A percentile compares a stretch with the other conserved stretches of the same genome.
Conservation (phyloP, 1,284 basidiomycete species). For the Cutaneotrichosporon sp. region DNA sequence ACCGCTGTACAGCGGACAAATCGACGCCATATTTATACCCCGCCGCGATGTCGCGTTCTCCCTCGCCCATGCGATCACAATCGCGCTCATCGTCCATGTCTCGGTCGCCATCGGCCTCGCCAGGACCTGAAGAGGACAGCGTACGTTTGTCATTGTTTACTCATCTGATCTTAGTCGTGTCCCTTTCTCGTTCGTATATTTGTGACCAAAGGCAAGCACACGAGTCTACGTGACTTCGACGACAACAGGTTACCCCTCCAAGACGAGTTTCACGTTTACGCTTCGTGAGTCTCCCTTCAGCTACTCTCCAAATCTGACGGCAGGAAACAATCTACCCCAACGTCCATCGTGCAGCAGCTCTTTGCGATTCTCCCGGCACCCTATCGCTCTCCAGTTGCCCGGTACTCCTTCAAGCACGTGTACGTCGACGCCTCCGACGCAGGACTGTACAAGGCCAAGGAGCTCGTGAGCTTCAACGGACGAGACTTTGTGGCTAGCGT, state of each 20-base stretch:
- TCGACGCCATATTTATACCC: too few relatives aligned
- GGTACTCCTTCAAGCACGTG: constrained; percentile 40
- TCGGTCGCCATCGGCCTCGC: constrained; percentile 5
- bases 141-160: neutral
- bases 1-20: too few relatives aligned
- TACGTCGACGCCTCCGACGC: constrained; percentile 43
- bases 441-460: constrained; percentile 35
- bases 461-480: constrained; percentile 35
- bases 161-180: constrained; percentile 11
- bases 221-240: constrained; percentile 40
- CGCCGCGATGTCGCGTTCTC: constrained; percentile 10
- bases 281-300: constrained; percentile 29
- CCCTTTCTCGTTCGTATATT: constrained; percentile 45
- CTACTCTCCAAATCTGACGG: neutral
- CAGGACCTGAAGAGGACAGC: constrained; percentile 6
- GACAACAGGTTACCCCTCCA: constrained; percentile 32
- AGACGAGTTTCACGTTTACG: constrained; percentile 42
- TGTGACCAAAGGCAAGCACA: constrained; percentile 39
- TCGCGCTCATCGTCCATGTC: constrained; percentile 1
- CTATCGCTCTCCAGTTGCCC: constrained; percentile 37
- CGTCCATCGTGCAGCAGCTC: constrained; percentile 37
- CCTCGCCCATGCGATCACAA: neutral
- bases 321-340: constrained; percentile 40
- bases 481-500: constrained; percentile 27
- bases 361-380: constrained; percentile 36